Base-by-base conservation (phyloP, 345 rosid species). In the Lepidium sativum region DNA sequence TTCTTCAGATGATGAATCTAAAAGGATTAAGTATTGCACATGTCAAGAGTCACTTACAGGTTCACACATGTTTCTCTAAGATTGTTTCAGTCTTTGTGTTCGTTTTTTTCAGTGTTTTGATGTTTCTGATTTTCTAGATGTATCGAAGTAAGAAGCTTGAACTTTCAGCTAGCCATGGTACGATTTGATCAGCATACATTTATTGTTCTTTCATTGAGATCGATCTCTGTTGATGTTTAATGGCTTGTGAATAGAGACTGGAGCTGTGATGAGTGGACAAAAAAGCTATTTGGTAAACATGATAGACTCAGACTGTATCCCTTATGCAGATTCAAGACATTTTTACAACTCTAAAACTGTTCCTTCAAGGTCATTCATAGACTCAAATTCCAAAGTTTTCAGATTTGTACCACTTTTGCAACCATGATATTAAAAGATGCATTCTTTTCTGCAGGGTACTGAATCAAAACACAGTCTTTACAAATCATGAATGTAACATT, bases 11-110 rank as follows among this genome's bases (percentile, higher is more conserved):
- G 71, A 91, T 88, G 96, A 91, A 91, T 78, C 81, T 84, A 33
- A 79, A 77, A 68, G 97, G 96, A 64, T 80, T 91, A 9, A 86
- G 89, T 81, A 91, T 91, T 78, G 86, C 97, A 10, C 96, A 91
- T 73, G 94, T 91, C 17, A 91, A 88, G 80, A 91, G 97, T 83
- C 96, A 91, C 65, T 78, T 88, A 76, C 97, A 91, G 94, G 97
- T 91, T 18, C 8, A 47, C 9, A 59, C 23, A 11, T 50, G 32
- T 40, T 62, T 62, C 49, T 17, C 47, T 13, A 60, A 33, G 56
- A 43, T 54, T 2, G 18, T 27, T 3, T 18, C 15, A 52, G 15
- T 61, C 39, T 33, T 39, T 29, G 29, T 33, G 9, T 45, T 53
- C 9, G 29, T 35, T n/a, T 63, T 58, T 33, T 35, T 53, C 54